Conservation (phyloP, 371 early-diverging fungal species). For the Coelomomyces lativittatus region DNA sequence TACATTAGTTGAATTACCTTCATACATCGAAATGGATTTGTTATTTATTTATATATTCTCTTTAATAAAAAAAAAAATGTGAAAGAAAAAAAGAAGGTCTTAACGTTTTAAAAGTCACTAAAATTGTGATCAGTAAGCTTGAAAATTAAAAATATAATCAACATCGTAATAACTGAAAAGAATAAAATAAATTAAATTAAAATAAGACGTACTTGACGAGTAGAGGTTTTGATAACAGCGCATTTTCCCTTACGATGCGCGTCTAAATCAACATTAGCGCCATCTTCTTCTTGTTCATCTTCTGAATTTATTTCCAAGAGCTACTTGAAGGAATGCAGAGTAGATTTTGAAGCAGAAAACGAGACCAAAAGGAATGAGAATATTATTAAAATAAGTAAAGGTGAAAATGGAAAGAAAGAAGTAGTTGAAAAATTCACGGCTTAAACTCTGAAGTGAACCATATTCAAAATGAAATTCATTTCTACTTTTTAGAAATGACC, state of each 20-base stretch:
- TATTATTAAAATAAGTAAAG: too few relatives aligned
- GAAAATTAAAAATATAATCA: neutral
- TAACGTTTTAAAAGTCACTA: too few relatives aligned
- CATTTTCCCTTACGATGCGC: conserved; percentile 85
- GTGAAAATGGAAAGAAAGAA: too few relatives aligned
- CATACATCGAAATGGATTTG: too few relatives aligned
- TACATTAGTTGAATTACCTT: too few relatives aligned
- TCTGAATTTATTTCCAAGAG: conserved; percentile 81
- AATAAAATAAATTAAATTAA: neutral
- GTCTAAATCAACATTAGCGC: conserved; percentile 81
- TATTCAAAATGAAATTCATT: too few relatives aligned
- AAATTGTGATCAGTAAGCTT: neutral
- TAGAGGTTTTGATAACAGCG: conserved; percentile 93
- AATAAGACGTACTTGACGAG: conserved; percentile 53
- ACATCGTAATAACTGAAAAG: neutral
- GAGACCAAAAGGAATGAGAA: too few relatives aligned
- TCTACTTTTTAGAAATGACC: too few relatives aligned
- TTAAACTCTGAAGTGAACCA: too few relatives aligned
- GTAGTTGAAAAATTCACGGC: too few relatives aligned
- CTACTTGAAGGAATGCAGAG: conserved; percentile 25
- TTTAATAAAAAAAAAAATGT: neutral
- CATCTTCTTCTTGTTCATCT: conserved; percentile 69
- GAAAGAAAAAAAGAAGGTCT: neutral
- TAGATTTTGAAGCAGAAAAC: too few relatives aligned
- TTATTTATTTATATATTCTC: neutral